Evolutionary conservation across 306 rosid genomes (phyloP).

Genomic region (Quercus parvula): DNA sequence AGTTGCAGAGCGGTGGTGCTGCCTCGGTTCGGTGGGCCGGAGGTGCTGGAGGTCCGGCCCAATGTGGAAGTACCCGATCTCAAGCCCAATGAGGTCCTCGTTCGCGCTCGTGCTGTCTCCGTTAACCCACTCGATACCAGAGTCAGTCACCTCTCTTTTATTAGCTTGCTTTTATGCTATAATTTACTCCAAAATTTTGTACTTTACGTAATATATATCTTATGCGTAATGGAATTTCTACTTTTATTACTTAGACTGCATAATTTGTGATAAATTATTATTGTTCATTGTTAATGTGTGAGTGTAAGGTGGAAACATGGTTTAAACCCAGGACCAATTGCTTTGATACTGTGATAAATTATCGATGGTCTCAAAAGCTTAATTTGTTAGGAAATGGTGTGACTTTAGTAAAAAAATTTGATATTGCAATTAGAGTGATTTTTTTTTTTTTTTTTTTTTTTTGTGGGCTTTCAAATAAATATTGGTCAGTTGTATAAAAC

Average conservation of each 20-base stretch:
- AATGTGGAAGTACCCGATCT: constrained; percentile 58
- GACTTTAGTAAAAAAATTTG: too few species aligned
- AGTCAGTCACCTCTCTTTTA: constrained; percentile 33
- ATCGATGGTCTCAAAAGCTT: too few species aligned
- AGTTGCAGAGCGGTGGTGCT: constrained; percentile 68
- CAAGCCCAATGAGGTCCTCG: constrained; percentile 52
- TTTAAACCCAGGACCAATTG: too few species aligned
- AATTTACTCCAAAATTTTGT: background rate
- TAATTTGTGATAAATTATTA: background rate
- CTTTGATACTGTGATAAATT: too few species aligned
- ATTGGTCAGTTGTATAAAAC: too few species aligned
- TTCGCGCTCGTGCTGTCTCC: constrained; percentile 72
- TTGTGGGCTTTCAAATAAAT: too few species aligned
- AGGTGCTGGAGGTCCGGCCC: constrained; percentile 51
- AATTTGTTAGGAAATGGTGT: too few species aligned
- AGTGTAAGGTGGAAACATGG: too few species aligned
- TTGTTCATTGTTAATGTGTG: too few species aligned
- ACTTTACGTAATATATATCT: background rate
- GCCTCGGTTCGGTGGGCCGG: constrained; percentile 79
- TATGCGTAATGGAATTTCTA: background rate
- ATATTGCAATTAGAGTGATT: too few species aligned
- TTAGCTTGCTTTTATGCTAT: too few species aligned
- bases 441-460: too few species aligned
- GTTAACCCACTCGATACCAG: constrained; percentile 82
- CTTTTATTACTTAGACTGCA: background rate